A percentile compares a stretch with the other conserved stretches of the same genome.
Evolutionary conservation across 371 early-diverging fungal genomes (phyloP).

Genomic region (Zopfochytrium polystomum): DNA sequence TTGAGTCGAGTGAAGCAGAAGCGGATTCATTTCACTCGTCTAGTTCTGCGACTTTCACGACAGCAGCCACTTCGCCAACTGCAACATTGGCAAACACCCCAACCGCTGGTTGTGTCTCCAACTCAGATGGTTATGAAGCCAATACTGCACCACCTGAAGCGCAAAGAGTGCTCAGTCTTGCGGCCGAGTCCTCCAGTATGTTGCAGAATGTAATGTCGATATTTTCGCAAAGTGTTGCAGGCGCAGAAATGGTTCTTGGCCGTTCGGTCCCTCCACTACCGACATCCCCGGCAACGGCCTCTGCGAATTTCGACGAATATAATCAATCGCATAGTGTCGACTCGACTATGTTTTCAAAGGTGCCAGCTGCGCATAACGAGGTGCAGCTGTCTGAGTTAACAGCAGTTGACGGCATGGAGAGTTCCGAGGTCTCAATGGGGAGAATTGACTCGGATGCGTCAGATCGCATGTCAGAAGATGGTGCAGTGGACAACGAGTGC

Average conservation of each 20-base stretch:
- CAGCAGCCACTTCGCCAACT: not conserved
- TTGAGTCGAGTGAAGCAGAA: not conserved
- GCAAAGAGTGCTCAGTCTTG: constrained; percentile 67
- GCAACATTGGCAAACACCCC: not conserved
- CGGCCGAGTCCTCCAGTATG: constrained; percentile 80
- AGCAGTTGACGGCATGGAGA: too few species aligned
- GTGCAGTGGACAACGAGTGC: too few species aligned
- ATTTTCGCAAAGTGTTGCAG: constrained; percentile 73
- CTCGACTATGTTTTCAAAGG: too few species aligned
- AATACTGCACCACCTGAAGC: constrained; percentile 44
- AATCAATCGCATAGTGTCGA: too few species aligned
- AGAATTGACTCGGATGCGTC: too few species aligned
- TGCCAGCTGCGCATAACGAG: too few species aligned
- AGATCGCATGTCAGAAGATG: too few species aligned
- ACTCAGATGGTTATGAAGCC: not conserved
- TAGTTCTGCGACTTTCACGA: not conserved
- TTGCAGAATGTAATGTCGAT: constrained; percentile 72
- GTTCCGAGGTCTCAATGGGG: too few species aligned
- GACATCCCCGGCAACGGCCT: too few species aligned
- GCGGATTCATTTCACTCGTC: not conserved
- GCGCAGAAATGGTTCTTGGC: constrained; percentile 64
- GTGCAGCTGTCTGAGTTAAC: too few species aligned
- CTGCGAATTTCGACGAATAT: too few species aligned
- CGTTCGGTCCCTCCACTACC: constrained; percentile 10
- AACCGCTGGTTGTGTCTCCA: not conserved